phyloP scores from a whole-genome alignment of 2,329 filamentous ascomycete genomes.

The Fusarium algeriense region DNA sequence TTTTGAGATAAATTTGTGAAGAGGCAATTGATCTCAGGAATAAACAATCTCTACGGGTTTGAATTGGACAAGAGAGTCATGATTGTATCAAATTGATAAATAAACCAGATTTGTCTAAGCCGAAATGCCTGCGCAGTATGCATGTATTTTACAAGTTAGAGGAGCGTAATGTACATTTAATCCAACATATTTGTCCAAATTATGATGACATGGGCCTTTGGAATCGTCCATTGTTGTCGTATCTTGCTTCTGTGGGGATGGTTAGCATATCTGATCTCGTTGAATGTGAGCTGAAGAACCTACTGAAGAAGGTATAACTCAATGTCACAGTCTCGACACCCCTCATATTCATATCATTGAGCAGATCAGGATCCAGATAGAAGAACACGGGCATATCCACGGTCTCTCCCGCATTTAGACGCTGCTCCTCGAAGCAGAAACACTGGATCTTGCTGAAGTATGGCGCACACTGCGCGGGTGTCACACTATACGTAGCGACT shows the following conservation, averaged over 20 bases:
- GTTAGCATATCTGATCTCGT: conserved; percentile 50
- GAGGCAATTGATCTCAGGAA: not conserved
- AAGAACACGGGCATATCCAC: conserved; percentile 99
- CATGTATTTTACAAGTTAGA: conserved; percentile 27
- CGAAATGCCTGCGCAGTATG: conserved; percentile 14
- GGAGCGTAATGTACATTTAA: conserved; percentile 39
- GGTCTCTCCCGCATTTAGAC: conserved; percentile 92
- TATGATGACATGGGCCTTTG: conserved; percentile 53
- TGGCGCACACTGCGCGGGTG: conserved; percentile 92
- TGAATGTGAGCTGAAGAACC: conserved; percentile 54
- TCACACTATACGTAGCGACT: conserved; percentile 97
- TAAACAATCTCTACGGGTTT: not conserved
- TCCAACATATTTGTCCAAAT: conserved; percentile 22
- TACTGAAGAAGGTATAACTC: conserved; percentile 98
- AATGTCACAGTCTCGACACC: conserved; percentile 95
- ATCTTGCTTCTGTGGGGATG: conserved; percentile 56
- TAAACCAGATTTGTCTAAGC: conserved; percentile 6
- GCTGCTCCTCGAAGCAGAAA: conserved; percentile 98
- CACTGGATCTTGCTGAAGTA: conserved; percentile 99
- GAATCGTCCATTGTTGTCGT: conserved; percentile 61
- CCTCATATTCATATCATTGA: conserved; percentile 92
- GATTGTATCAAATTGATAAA: not conserved
- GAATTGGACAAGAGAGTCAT: not conserved
- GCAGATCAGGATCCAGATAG: conserved; percentile 96
- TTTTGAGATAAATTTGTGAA: not conserved